Conservation (phyloP, 1,284 basidiomycete species). For the Sporisorium graminicola region DNA sequence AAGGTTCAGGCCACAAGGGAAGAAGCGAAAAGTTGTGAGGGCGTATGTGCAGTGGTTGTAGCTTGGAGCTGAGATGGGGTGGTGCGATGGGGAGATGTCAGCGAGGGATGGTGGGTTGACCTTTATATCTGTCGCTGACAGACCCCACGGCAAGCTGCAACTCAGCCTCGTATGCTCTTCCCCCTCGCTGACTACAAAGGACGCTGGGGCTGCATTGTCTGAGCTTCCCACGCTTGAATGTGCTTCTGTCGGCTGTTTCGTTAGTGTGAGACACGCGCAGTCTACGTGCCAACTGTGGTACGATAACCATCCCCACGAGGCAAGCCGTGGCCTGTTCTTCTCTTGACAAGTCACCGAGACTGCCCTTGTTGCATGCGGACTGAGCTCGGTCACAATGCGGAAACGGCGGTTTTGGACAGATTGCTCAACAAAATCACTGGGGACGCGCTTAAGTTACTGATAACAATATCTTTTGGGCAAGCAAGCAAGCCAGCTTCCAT, state of each 20-base stretch:
- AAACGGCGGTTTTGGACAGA: constrained; percentile 36
- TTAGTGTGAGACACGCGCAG: constrained; percentile 1
- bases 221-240: too few relatives aligned
- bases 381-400: constrained; percentile 10
- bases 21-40: too few relatives aligned
- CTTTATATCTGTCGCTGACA: neutral
- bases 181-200: neutral
- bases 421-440: neutral
- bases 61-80: neutral
- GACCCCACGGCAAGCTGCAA: neutral
- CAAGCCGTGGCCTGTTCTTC: neutral
- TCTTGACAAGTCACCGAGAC: constrained; percentile 14
- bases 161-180: neutral
- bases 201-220: neutral
- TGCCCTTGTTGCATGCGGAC: constrained; percentile 1
- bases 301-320: constrained; percentile 14
- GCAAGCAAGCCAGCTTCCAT: neutral
- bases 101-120: neutral
- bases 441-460: neutral
- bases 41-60: neutral
- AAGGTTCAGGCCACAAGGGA: neutral
- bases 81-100: neutral
- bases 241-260: neutral
- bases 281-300: constrained; percentile 10
- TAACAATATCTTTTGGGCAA: constrained; percentile 3